These are phyloP conservation scores for Colletotrichum zoysiae DNA, from an alignment of 2,329 filamentous ascomycete genomes.

Conservation along the genomic window DNA sequence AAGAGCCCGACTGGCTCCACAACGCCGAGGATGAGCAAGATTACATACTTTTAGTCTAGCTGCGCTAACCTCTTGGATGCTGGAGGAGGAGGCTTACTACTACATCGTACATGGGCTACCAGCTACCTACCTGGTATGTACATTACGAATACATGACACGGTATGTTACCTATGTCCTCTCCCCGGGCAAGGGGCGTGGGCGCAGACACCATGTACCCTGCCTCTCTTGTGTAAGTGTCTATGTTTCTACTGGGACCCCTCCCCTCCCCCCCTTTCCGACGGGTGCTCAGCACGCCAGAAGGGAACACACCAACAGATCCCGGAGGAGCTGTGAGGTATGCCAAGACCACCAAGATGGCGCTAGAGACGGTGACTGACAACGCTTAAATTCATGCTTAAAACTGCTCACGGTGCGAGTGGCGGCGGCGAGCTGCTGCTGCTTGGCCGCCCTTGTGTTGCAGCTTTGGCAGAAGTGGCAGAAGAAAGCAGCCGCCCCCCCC, in stretches of 20 bases:
- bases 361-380: constrained; percentile 55
- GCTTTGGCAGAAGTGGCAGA: background rate
- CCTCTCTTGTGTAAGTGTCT: background rate
- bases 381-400: constrained; percentile 67
- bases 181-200: background rate
- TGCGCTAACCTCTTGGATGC: too few relatives aligned
- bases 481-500: background rate
- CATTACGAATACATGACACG: background rate
- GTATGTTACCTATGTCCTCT: too few relatives aligned
- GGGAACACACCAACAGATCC: constrained; percentile 31
- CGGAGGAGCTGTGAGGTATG: constrained; percentile 46
- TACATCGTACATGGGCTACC: too few relatives aligned
- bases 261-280: constrained; percentile 24
- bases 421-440: constrained; percentile 9
- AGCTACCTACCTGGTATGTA: too few relatives aligned
- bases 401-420: constrained; percentile 40
- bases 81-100: background rate
- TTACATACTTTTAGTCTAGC: background rate
- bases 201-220: background rate
- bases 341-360: constrained; percentile 52
- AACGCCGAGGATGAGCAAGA: constrained; percentile 41
- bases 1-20: constrained; percentile 43
- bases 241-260: background rate
- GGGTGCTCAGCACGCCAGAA: background rate
- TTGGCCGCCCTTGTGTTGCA: constrained; percentile 13